Evolutionary conservation across 2,329 filamentous ascomycete species (phyloP), one percentile per base, ranked within the genome.

Genomic region (Pseudodiploospora longispora): DNA sequence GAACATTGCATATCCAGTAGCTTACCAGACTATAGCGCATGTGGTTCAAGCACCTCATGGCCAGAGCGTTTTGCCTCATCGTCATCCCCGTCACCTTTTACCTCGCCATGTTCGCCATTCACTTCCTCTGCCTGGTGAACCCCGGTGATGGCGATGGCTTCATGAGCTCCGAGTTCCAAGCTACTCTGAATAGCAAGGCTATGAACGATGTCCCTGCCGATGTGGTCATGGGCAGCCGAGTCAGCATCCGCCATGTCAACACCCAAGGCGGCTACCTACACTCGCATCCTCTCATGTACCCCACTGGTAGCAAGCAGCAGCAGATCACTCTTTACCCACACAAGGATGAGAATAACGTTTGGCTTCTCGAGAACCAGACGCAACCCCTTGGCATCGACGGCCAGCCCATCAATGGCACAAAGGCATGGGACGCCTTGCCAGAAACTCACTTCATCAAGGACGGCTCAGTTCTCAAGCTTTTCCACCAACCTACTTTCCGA

Each of bases 131-230:
- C 72, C 77, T 98, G 36, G 79, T 84, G 48, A 98, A 98, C 68
- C 93, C 93, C 29, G 93, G 93, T 48, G 93, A 98, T 42, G 93
- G 93, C 43, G 93, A 98, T 65, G 93, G 93, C 44, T 98, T 98
- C 74, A 98, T 98, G 93, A 96, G 90, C 61, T 95, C 91, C 44
- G 93, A 98, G 62, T 98, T 98, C 73, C 93, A 98, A 70, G 86
- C 93, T 30, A 97, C 93, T 2, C 74, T 98, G 53, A 98, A 97
- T 70, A 90, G 82, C 58, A 98, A 97, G 74, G 83, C 80, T 42
- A 98, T 98, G 93, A 83, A 88, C 61, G 89, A 95, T 65, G 89
- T 95, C 5, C 85, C 93, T 2, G 93, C 87, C 30, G 90, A 98
- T 67, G 85, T 98, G 47, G 83, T 85, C 29, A 84, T 93, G 58